Percentiles rank a stretch among this genome's conserved stretches.
Evolutionary conservation across 441 rosid genomes (phyloP).

Genomic region (Gossypium trilobum): DNA sequence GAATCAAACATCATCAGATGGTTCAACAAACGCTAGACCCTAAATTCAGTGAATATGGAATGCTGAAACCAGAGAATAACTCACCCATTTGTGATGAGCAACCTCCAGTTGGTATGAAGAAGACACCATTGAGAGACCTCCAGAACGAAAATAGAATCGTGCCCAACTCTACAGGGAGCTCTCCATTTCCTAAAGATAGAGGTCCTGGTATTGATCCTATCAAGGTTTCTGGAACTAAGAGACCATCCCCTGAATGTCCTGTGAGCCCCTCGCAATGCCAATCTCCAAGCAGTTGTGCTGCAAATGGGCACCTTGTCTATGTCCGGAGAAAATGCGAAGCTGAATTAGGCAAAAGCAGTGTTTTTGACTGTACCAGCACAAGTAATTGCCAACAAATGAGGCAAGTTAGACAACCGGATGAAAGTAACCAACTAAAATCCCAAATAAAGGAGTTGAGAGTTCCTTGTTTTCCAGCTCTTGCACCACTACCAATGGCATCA

Average conservation of each 20-base stretch:
- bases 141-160: slow-evolving; percentile 47
- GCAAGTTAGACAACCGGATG: slow-evolving; percentile 25
- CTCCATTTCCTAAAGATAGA: slow-evolving; percentile 33
- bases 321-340: slow-evolving; percentile 72
- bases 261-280: slow-evolving; percentile 28
- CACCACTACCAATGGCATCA: slow-evolving; percentile 34
- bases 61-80: slow-evolving; percentile 29
- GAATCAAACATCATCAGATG: slow-evolving; percentile 31
- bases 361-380: slow-evolving; percentile 20
- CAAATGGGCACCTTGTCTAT: slow-evolving; percentile 60
- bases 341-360: slow-evolving; percentile 38
- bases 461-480: slow-evolving; percentile 32
- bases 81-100: slow-evolving; percentile 31
- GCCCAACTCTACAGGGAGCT: slow-evolving; percentile 28
- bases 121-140: slow-evolving; percentile 49
- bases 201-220: slow-evolving; percentile 25
- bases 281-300: slow-evolving; percentile 26
- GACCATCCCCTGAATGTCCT: slow-evolving; percentile 36
- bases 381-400: slow-evolving; percentile 22
- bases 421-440: slow-evolving; percentile 21
- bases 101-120: slow-evolving; percentile 34
- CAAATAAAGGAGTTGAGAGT: slow-evolving; percentile 32
- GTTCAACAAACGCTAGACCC: slow-evolving; percentile 44
- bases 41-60: slow-evolving; percentile 33
- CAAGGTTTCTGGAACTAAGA: slow-evolving; percentile 46